Conservation (phyloP, 805 yeast species). For the Yamadazyma phyllophila region DNA sequence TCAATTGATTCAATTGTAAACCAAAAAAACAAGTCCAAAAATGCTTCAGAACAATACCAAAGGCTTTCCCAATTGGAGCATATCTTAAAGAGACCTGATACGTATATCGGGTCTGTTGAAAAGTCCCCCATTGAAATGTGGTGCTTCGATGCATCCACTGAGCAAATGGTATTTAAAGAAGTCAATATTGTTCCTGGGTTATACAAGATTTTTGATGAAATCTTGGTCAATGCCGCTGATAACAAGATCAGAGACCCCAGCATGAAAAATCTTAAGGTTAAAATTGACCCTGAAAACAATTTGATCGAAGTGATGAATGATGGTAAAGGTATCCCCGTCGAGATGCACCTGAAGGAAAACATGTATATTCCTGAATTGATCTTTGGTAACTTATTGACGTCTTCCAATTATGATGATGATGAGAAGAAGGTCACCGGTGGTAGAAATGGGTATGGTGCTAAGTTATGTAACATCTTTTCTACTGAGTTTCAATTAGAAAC, state of each 20-base stretch:
- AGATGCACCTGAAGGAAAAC: slow-evolving; percentile 85
- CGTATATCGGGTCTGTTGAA: slow-evolving; percentile 95
- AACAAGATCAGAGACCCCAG: slow-evolving; percentile 92
- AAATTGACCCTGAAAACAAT: slow-evolving; percentile 71
- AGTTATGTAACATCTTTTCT: slow-evolving; percentile 92
- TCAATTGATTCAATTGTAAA: slow-evolving; percentile 4
- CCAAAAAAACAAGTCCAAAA: slow-evolving; percentile 12
- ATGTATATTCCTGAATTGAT: slow-evolving; percentile 95
- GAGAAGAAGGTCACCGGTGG: slow-evolving; percentile 98
- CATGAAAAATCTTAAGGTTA: slow-evolving; percentile 86
- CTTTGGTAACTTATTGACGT: slow-evolving; percentile 91
- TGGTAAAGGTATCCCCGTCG: slow-evolving; percentile 94
- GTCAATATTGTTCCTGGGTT: slow-evolving; percentile 93
- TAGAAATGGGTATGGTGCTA: slow-evolving; percentile 98
- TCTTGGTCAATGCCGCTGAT: slow-evolving; percentile 97
- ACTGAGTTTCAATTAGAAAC: slow-evolving; percentile 85
- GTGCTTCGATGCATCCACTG: slow-evolving; percentile 61
- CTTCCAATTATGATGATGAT: slow-evolving; percentile 93
- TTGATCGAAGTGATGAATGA: slow-evolving; percentile 82
- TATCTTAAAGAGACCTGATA: slow-evolving; percentile 94
- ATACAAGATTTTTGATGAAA: slow-evolving; percentile 95
- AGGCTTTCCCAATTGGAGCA: slow-evolving; percentile 94
- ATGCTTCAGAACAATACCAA: slow-evolving; percentile 77
- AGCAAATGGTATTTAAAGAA: slow-evolving; percentile 47
- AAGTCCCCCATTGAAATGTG: slow-evolving; percentile 76